Base-by-base conservation (phyloP, 208 protist genomes). In the Trypanosoma avium region DNA sequence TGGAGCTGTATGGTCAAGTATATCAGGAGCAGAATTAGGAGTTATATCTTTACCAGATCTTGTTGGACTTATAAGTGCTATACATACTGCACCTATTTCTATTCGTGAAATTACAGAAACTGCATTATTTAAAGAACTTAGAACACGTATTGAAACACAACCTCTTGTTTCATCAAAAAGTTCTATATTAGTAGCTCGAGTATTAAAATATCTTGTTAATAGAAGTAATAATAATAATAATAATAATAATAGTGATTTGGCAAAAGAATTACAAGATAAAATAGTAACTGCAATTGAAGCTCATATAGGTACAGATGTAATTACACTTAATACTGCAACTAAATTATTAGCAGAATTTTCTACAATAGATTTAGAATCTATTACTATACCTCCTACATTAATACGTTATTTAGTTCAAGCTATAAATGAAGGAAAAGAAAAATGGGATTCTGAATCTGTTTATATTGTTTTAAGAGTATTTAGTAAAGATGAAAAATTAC, bases 41-140 rank as follows among this genome's bases (percentile, higher is more conserved):
- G 49, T 69, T 22, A 12, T 75, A 21, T 69, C 69, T 17, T 35
- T 75, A 10, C 47, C 38, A 0, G 61, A 75, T 69, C n/a, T 69
- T 46, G 48, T 69, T 26, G 56, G 63, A 17, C 53, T 75, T 17
- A 1, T 75, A 36, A 46, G 48, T 12, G 52, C 54, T 29, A 26
- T 61, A 27, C 43, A 59, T 30, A 60, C 61, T 8, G 60, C 61
- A 22, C 69, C 69, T 10, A 9, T 19, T 12, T 48, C 56, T 12
- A 45, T 66, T 9, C 57, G 56, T 26, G 61, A 63, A 12, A 5
- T 13, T 0, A 42, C 22, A 0, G 43, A 38, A 22, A 15, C n/a
- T 13, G 49, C 40, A 35, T 42, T 67, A 12, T 40, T 65, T 17
- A 15, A 53, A 3, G 67, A 65, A 30, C 59, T 73, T 10, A 65